Evolutionary conservation across 768 basidiomycete genomes (phyloP).

Genomic region (Rhizopogon vinicolor): DNA sequence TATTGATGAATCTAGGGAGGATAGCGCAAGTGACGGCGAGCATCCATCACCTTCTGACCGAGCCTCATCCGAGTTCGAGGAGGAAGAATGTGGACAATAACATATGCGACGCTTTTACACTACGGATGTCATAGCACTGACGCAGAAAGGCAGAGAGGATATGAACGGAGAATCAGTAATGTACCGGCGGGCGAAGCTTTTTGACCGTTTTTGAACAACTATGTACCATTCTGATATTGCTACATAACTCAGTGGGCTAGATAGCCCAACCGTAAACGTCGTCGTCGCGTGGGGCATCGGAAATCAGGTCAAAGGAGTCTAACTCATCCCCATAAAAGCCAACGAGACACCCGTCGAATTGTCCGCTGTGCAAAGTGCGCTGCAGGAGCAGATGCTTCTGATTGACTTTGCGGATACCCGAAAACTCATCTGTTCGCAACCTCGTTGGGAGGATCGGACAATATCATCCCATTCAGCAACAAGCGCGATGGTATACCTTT

Average conservation of each 20-base stretch:
- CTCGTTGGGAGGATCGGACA: slow-evolving; percentile 93
- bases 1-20: not conserved
- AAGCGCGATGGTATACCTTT: slow-evolving; percentile 83
- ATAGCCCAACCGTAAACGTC: slow-evolving; percentile 15
- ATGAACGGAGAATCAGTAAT: too few relatives aligned
- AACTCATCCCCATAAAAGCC: slow-evolving; percentile 37
- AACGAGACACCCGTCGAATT: slow-evolving; percentile 33
- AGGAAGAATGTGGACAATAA: too few relatives aligned
- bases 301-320: not conserved
- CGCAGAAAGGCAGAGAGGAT: too few relatives aligned
- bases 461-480: slow-evolving; percentile 97
- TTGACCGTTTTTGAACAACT: too few relatives aligned
- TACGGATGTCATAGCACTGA: too few relatives aligned
- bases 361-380: slow-evolving; percentile 32
- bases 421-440: slow-evolving; percentile 92
- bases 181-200: too few relatives aligned
- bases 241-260: too few relatives aligned
- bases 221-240: too few relatives aligned
- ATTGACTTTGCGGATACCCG: slow-evolving; percentile 62
- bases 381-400: slow-evolving; percentile 29
- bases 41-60: too few relatives aligned
- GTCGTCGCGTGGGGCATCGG: too few relatives aligned
- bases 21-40: not conserved
- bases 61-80: too few relatives aligned
- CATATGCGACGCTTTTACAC: too few relatives aligned